Evolutionary conservation across 495 filamentous ascomycete genomes (phyloP), one percentile per base, ranked within the genome.

Genomic region (Hypoxylon perforatum): DNA sequence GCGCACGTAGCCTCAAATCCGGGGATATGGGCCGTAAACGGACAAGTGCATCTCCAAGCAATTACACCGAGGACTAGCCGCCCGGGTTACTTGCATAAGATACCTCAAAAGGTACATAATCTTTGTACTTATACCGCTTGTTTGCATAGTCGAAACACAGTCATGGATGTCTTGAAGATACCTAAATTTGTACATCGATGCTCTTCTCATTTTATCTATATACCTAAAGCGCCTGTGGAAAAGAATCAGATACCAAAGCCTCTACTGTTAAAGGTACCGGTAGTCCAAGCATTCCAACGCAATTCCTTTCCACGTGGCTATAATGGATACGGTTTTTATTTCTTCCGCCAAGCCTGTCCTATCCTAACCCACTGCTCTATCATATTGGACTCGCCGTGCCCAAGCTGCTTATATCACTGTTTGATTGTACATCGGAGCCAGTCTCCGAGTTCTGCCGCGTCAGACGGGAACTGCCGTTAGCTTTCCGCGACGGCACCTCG

Each of bases 401-500:
- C 41, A 72, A 61, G 45, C 73, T 75, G 52, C 73, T 75, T n/a
- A 57, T 48, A 25, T 71, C 73, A 47, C 69, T 72, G 11, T 30
- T 47, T 53, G 70, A 73, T 33, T 73, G 66, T 42, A 42, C 63
- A 49, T 74, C 72, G 25, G 70, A 73, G 18, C 70, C 65, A 10
- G 54, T 52, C n/a, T 73, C 73, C 42, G 71, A 75, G 52, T 65
- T 72, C 59, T 73, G 70, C 25, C 73, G 59, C 14, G 57, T 62
- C 28, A 73, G 45, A 6, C 65, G 67, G n/a, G 65, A 69, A 61
- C 57, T 65, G 22, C 72, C 70, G 36, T 76, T 79, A 51, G 65
- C 66, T 15, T 72, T 76, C n/a, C 74, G 72, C 18, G 77, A 70
- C 8, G 85, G 81, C 17, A 85, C 76, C 51, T 82, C 84, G 12